Evolutionary conservation across 805 yeast genomes (phyloP).

Genomic region (Pichia insulana): DNA sequence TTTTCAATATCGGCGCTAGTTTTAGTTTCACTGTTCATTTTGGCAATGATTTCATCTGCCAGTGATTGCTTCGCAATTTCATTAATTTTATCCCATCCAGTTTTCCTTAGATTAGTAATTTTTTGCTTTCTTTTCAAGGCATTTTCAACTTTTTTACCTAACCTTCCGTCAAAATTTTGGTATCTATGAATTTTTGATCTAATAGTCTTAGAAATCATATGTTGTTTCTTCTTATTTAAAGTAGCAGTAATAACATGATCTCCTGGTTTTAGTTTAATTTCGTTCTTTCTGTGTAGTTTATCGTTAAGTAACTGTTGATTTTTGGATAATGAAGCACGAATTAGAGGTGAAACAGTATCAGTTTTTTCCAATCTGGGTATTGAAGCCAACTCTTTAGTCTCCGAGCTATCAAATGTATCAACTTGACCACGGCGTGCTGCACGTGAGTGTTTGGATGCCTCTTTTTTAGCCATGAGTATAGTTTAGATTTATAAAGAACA

Average conservation of each 20-base stretch:
- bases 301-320: slow-evolving; percentile 54
- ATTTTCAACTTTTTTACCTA: slow-evolving; percentile 44
- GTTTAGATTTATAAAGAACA: too few species aligned
- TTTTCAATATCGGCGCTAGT: slow-evolving; percentile 11
- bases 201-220: slow-evolving; percentile 22
- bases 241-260: slow-evolving; percentile 6
- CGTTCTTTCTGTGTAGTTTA: slow-evolving; percentile 33
- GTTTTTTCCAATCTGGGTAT: slow-evolving; percentile 54
- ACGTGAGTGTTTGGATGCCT: slow-evolving; percentile 53
- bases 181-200: slow-evolving; percentile 13
- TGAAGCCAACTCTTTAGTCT: slow-evolving; percentile 39
- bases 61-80: slow-evolving; percentile 31
- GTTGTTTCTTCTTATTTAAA: slow-evolving; percentile 19
- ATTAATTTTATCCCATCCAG: slow-evolving; percentile 68
- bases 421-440: slow-evolving; percentile 67
- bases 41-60: slow-evolving; percentile 8
- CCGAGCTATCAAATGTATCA: slow-evolving; percentile 24
- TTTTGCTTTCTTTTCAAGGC: slow-evolving; percentile 56
- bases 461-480: slow-evolving; percentile 10
- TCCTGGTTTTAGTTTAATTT: slow-evolving; percentile 7
- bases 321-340: slow-evolving; percentile 50
- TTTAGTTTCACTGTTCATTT: slow-evolving; percentile 15
- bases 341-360: slow-evolving; percentile 53
- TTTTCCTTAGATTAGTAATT: slow-evolving; percentile 53
- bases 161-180: slow-evolving; percentile 14